phyloP scores from a whole-genome alignment of 106 monocot genomes.

The Iris macrosiphon region DNA sequence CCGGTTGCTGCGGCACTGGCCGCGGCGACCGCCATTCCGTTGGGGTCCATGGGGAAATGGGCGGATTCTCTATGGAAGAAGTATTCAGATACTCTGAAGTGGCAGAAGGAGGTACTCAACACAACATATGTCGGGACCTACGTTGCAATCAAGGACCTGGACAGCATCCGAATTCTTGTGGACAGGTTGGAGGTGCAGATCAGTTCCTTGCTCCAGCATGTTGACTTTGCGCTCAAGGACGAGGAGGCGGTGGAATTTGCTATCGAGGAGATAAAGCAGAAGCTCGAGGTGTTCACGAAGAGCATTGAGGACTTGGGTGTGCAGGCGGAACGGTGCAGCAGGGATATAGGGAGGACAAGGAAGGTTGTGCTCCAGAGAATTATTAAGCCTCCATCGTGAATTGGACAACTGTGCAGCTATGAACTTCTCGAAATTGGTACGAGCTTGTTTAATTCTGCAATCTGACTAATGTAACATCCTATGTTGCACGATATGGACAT shows the following conservation, averaged over 20 bases:
- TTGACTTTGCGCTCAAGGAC: constrained; percentile 41
- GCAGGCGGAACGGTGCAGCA: constrained; percentile 58
- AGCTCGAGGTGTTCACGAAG: constrained; percentile 49
- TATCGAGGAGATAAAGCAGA: constrained; percentile 61
- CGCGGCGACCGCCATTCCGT: constrained; percentile 46
- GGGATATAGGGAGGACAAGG: constrained; percentile 56
- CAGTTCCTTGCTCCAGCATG: constrained; percentile 19
- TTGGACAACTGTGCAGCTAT: too few relatives aligned
- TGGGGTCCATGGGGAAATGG: constrained; percentile 84
- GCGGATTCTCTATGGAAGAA: constrained; percentile 54
- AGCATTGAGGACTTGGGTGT: constrained; percentile 43
- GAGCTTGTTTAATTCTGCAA: too few relatives aligned
- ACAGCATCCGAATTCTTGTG: constrained; percentile 46
- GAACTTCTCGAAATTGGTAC: neutral
- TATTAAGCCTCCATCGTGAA: constrained; percentile 16
- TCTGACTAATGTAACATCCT: too few relatives aligned
- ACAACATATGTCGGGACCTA: constrained; percentile 52
- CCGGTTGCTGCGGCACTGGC: constrained; percentile 51
- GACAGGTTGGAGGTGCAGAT: constrained; percentile 54
- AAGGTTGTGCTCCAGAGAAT: constrained; percentile 47
- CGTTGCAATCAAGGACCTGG: constrained; percentile 51
- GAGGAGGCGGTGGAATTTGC: constrained; percentile 59
- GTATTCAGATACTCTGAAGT: constrained; percentile 34
- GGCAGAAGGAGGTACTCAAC: constrained; percentile 37
- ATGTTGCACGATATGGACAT: too few relatives aligned